phyloP scores from a whole-genome alignment of 2,329 filamentous ascomycete genomes.

The Aureobasidium namibiae region DNA sequence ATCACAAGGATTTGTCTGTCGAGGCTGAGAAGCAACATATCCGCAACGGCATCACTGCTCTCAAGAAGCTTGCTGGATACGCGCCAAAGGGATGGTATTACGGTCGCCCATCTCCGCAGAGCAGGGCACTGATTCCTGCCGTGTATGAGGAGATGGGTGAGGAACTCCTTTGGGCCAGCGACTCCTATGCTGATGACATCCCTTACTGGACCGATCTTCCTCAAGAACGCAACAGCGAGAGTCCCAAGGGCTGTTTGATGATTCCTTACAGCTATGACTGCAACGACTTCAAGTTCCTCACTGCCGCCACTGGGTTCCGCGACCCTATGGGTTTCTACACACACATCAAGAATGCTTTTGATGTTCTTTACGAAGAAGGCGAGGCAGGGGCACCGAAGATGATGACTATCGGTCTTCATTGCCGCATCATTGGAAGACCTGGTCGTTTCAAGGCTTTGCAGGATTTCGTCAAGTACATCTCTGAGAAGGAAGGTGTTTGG shows the following conservation, averaged over 20 bases:
- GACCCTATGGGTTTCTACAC: conserved; percentile 37
- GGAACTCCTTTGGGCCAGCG: conserved; percentile 41
- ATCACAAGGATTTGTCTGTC: conserved; percentile 38
- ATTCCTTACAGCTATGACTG: conserved; percentile 47
- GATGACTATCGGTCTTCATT: conserved; percentile 51
- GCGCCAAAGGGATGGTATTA: conserved; percentile 45
- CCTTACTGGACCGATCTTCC: conserved; percentile 50
- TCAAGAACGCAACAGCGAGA: conserved; percentile 33
- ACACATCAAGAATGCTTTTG: conserved; percentile 45
- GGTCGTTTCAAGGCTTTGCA: conserved; percentile 44
- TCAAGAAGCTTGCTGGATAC: conserved; percentile 37
- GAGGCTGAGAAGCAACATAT: conserved; percentile 44
- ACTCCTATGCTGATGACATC: conserved; percentile 48
- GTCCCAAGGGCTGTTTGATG: conserved; percentile 45
- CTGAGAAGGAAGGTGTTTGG: conserved; percentile 45
- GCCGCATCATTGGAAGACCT: conserved; percentile 45
- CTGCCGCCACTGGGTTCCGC: conserved; percentile 37
- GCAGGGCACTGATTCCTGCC: conserved; percentile 38
- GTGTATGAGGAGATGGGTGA: conserved; percentile 47
- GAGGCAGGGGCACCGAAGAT: conserved; percentile 43
- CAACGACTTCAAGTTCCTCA: conserved; percentile 44
- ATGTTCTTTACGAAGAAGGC: conserved; percentile 47
- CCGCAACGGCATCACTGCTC: conserved; percentile 32
- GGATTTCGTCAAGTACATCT: conserved; percentile 47
- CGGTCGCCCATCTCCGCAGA: conserved; percentile 38